A percentile compares a stretch with the other conserved stretches of the same genome.
These are phyloP conservation scores for Leccinum longicurvipes DNA, from an alignment of 768 basidiomycete genomes.

Conservation along the genomic window DNA sequence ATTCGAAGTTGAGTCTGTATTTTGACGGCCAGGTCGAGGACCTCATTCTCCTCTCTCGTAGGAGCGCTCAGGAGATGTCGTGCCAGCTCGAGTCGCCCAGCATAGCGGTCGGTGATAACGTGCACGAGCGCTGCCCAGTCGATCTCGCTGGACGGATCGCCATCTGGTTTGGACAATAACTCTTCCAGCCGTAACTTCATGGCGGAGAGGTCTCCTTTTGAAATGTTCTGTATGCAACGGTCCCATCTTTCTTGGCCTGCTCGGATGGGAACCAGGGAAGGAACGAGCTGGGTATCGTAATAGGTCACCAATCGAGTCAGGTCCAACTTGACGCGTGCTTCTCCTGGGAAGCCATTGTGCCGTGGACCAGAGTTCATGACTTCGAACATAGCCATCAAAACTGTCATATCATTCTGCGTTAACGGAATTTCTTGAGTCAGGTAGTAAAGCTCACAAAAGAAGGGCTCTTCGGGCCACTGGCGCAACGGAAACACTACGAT, in stretches of 20 bases:
- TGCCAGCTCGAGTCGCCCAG: conserved; percentile 26
- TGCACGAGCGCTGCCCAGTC: conserved; percentile 31
- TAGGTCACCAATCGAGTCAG: conserved; percentile 21
- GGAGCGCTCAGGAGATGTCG: conserved; percentile 20
- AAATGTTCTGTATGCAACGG: conserved; percentile 16
- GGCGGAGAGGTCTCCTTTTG: conserved; percentile 7
- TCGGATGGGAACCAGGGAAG: conserved; percentile 15
- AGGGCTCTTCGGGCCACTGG: neutral
- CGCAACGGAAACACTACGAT: conserved; percentile 21
- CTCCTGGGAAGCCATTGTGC: conserved; percentile 27
- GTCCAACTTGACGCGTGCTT: conserved; percentile 22
- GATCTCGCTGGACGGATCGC: conserved; percentile 24
- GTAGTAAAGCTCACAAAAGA: neutral
- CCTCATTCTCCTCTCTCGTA: neutral
- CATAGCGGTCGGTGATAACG: conserved; percentile 31
- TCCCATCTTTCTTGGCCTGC: conserved; percentile 17
- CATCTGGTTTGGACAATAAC: neutral
- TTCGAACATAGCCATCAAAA: conserved; percentile 4
- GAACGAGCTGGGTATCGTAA: conserved; percentile 23
- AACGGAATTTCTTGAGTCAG: neutral
- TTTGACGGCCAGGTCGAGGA: conserved; percentile 3
- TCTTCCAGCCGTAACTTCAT: conserved; percentile 4
- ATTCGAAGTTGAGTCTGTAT: conserved; percentile 24
- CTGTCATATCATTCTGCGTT: neutral
- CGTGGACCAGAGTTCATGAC: conserved; percentile 17